phyloP scores from a whole-genome alignment of 257 asterid genomes.

The Oldenlandia corymbosa region DNA sequence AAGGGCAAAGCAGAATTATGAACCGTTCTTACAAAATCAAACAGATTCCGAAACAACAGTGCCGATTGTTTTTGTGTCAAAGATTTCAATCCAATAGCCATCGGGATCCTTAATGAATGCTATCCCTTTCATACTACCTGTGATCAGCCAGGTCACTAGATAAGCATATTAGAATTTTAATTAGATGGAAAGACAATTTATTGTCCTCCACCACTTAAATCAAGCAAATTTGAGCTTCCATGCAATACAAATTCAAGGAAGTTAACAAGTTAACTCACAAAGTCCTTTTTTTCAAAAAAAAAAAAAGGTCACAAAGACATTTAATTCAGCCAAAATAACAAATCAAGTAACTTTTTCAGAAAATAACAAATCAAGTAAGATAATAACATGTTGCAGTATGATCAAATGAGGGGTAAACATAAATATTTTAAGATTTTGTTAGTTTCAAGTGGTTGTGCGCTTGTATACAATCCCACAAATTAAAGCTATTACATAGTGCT shows the following conservation, averaged over 20 bases:
- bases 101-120: conserved; percentile 90
- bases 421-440: too few relatives aligned
- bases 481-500: not conserved
- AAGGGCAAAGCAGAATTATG: not conserved
- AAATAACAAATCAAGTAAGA: not conserved
- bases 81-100: conserved; percentile 93
- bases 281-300: too few relatives aligned
- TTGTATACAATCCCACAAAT: too few relatives aligned
- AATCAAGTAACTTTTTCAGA: not conserved
- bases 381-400: not conserved
- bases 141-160: conserved; percentile 13
- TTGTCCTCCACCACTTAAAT: not conserved
- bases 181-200: not conserved
- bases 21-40: conserved; percentile 27
- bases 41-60: conserved; percentile 41
- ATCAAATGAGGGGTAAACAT: not conserved
- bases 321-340: not conserved
- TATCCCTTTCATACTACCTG: conserved; percentile 72
- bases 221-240: not conserved
- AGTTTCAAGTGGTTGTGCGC: too few relatives aligned
- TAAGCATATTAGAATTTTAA: conserved; percentile 1
- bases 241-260: not conserved
- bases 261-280: too few relatives aligned
- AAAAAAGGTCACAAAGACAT: too few relatives aligned
- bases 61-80: conserved; percentile 49